Conservation (phyloP, 2,329 filamentous ascomycete species). For the Biscogniauxia sp. region DNA sequence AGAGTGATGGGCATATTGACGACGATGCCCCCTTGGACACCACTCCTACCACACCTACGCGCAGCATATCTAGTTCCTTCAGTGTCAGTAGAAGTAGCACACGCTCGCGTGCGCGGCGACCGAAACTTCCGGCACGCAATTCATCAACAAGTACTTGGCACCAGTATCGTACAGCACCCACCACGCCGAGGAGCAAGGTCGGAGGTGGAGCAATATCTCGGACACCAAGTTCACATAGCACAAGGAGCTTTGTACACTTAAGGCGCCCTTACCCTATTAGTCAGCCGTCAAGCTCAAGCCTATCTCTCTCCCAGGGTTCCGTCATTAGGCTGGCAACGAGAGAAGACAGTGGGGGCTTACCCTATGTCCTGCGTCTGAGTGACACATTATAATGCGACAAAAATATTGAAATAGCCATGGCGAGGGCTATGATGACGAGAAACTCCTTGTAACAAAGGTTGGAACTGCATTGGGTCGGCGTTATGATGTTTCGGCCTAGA, state of each 20-base stretch:
- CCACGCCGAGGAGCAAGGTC: constrained; percentile 46
- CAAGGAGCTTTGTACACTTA: constrained; percentile 39
- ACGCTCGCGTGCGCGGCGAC: constrained; percentile 28
- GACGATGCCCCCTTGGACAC: constrained; percentile 43
- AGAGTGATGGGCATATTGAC: constrained; percentile 31
- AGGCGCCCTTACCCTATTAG: constrained; percentile 38
- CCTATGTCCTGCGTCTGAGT: constrained; percentile 34
- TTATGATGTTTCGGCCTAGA: constrained; percentile 1
- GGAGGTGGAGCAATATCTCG: constrained; percentile 38
- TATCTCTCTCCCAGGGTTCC: constrained; percentile 23
- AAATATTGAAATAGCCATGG: neutral
- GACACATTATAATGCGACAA: constrained; percentile 14
- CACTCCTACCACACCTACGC: constrained; percentile 38
- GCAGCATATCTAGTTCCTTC: constrained; percentile 26
- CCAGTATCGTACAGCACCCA: constrained; percentile 51
- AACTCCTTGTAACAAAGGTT: neutral
- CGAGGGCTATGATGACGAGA: no score
- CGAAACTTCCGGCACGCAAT: constrained; percentile 33
- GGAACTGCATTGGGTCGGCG: constrained; percentile 5
- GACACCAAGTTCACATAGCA: constrained; percentile 24
- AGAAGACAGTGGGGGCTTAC: constrained; percentile 33
- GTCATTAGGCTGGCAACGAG: constrained; percentile 48
- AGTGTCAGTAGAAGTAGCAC: constrained; percentile 21
- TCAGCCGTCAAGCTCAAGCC: constrained; percentile 25
- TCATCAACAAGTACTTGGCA: constrained; percentile 44